These are phyloP conservation scores for Globisporangium carolinianum DNA, from an alignment of 352 stramenopile genomes.

Conservation along the genomic window DNA sequence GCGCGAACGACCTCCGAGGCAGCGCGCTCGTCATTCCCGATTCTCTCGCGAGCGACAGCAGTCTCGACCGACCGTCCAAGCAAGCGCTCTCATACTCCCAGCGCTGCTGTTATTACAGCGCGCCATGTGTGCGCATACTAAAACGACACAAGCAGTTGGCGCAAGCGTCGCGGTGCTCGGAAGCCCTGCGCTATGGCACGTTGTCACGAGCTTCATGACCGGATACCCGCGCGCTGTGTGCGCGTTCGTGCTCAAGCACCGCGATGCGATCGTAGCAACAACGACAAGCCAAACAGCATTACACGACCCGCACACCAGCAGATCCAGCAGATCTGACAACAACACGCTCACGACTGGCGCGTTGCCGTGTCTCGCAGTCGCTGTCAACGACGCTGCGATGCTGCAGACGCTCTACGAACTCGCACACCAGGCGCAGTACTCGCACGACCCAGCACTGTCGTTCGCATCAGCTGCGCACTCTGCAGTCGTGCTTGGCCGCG, in stretches of 20 bases:
- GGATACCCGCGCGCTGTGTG: not conserved
- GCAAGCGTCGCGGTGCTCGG: not conserved
- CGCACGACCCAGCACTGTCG: not conserved
- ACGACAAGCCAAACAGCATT: not conserved
- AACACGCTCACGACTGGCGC: not conserved
- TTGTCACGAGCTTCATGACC: slow-evolving; percentile 1
- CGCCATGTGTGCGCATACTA: too few relatives aligned
- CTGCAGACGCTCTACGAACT: not conserved
- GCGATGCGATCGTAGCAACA: not conserved
- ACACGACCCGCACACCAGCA: not conserved
- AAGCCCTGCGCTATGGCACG: not conserved
- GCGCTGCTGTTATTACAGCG: too few relatives aligned
- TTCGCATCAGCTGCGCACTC: not conserved
- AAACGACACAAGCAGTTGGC: too few relatives aligned
- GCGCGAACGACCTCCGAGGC: too few relatives aligned
- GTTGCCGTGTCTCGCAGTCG: not conserved
- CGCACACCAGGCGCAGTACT: not conserved
- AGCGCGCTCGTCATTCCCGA: too few relatives aligned
- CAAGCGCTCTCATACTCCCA: too few relatives aligned
- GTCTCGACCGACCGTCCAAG: too few relatives aligned
- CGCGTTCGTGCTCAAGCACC: not conserved
- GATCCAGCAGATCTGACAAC: not conserved
- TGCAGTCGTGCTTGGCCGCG: not conserved
- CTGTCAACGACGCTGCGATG: slow-evolving; percentile 1
- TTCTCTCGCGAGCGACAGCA: too few relatives aligned